Base-by-base conservation (phyloP, 768 basidiomycete species). In the Gloeopeniophorella convolvens region DNA sequence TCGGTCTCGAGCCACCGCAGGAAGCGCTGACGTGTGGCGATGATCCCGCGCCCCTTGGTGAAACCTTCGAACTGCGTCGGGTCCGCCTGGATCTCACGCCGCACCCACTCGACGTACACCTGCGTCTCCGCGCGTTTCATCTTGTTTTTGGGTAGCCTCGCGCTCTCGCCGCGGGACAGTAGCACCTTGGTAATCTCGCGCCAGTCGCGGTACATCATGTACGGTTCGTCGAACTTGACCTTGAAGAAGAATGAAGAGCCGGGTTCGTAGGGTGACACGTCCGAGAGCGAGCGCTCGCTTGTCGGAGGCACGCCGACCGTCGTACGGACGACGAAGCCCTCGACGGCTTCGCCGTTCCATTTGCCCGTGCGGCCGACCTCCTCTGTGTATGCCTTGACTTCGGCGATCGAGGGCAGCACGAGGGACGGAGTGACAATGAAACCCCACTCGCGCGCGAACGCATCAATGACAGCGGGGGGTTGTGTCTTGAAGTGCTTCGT, bases 201-300 rank as follows among this genome's bases (percentile, higher is more conserved):
- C 92, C 93, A 98, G 63, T 94, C 89, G 48, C 96, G 85, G 68
- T 96, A 98, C 82, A 95, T 94, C 77, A 97, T 83, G 65, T 99
- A 99, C 2, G 95, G 95, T 62, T 98, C 91, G 66, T 98, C 93
- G 66, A 97, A 98, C 65, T 99, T 99, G 70, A 98, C 77, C 64
- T 99, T 99, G 82, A 96, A 98, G 77, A 99, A 97, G 74, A 97
- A 95, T 0, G 90, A 85, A 2, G 86, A 80, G 26, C 85, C 89
- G 1, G 82, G 67, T 0, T 73, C 65, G 62, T 97, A 96, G 0
- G 92, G 93, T 1, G 78, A 75, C 15, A 47, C 42, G 16, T 56
- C 45, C 15, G 62, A 52, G n/a, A 57, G 61, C 18, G 64, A 34
- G 20, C 39, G 59, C 47, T 59, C 65, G 43, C 64, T 66, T 0